These are phyloP conservation scores for Posidonia australis DNA, from an alignment of 106 monocot genomes.

Conservation along the genomic window DNA sequence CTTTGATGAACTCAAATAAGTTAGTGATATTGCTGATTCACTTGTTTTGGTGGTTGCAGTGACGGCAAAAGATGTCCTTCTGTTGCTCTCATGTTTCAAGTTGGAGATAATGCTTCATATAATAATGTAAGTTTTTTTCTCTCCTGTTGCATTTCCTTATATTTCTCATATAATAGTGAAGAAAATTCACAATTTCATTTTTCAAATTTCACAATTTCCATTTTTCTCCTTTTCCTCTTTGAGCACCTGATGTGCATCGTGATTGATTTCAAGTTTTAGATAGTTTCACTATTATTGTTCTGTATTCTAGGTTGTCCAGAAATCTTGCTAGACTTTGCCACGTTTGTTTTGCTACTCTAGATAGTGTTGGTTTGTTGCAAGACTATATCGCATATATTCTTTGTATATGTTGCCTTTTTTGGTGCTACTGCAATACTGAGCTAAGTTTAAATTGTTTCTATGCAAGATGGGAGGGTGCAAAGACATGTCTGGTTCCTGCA, in stretches of 20 bases:
- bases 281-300: too few species aligned
- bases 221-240: too few species aligned
- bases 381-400: not conserved
- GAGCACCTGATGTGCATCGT: too few species aligned
- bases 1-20: too few species aligned
- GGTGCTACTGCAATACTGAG: not conserved
- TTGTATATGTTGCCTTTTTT: not conserved
- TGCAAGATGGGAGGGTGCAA: slow-evolving; percentile 87
- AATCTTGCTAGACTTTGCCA: too few species aligned
- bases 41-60: slow-evolving; percentile 29
- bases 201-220: not conserved
- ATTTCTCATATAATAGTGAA: not conserved
- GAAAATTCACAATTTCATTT: not conserved
- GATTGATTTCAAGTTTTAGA: too few species aligned
- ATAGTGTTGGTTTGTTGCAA: too few species aligned
- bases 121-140: slow-evolving; percentile 34
- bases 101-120: slow-evolving; percentile 87
- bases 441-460: slow-evolving; percentile 7
- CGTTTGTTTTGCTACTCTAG: too few species aligned
- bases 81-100: slow-evolving; percentile 96
- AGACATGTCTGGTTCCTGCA: slow-evolving; percentile 64
- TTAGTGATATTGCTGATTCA: not conserved
- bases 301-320: too few species aligned
- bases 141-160: not conserved
- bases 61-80: slow-evolving; percentile 64